These are phyloP conservation scores for Paecilomyces formosus DNA, from an alignment of 2,329 filamentous ascomycete species.

Conservation along the genomic window DNA sequence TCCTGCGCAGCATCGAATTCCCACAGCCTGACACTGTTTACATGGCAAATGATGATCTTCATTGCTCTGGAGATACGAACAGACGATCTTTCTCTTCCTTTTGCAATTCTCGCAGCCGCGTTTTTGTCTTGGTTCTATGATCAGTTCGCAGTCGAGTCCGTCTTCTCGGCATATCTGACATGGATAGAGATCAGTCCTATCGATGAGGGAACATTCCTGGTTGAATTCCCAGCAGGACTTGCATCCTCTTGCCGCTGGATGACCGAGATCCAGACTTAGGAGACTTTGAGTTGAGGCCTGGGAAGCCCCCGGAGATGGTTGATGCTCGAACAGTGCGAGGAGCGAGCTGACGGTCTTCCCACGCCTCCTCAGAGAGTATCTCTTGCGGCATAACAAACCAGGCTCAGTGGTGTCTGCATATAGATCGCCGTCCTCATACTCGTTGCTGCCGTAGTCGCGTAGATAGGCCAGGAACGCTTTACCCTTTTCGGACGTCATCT, in stretches of 20 bases:
- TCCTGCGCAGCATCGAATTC: constrained; percentile 29
- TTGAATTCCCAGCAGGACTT: constrained; percentile 17
- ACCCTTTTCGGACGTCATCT: not conserved
- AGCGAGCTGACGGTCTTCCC: not conserved
- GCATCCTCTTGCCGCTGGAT: constrained; percentile 28
- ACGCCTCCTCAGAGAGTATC: not conserved
- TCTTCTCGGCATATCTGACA: constrained; percentile 26
- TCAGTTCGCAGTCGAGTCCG: constrained; percentile 26
- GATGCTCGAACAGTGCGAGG: not conserved
- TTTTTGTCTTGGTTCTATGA: constrained; percentile 23
- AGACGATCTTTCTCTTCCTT: constrained; percentile 13
- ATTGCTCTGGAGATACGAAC: constrained; percentile 25
- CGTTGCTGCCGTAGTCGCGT: not conserved
- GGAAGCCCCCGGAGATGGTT: not conserved
- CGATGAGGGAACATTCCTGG: constrained; percentile 27
- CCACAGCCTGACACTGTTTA: constrained; percentile 18
- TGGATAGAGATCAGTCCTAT: constrained; percentile 26
- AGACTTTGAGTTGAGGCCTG: not conserved
- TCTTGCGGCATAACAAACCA: not conserved
- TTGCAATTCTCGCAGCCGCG: constrained; percentile 27
- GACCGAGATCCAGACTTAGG: constrained; percentile 9
- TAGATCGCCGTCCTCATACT: not conserved
- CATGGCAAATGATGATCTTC: constrained; percentile 21
- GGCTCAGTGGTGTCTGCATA: not conserved
- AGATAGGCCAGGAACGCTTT: constrained; percentile 1